Conservation (phyloP, 345 rosid genomes). For the Eucalyptus shirleyi region DNA sequence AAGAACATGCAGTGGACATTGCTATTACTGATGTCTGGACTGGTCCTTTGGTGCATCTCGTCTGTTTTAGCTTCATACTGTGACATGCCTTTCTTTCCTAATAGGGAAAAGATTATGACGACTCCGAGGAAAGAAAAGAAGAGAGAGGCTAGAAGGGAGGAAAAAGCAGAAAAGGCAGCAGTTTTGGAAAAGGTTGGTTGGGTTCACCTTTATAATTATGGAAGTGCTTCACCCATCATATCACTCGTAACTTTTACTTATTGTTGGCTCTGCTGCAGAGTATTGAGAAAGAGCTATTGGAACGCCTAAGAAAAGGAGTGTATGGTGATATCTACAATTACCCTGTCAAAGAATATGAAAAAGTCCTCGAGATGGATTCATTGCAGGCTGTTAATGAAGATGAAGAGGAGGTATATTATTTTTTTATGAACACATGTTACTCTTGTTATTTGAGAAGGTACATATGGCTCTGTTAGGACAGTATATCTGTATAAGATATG, state of each 20-base stretch:
- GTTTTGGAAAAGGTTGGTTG: constrained; percentile 56
- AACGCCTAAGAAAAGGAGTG: constrained; percentile 63
- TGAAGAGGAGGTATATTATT: constrained; percentile 40
- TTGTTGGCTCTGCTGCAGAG: constrained; percentile 28
- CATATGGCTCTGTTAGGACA: neutral
- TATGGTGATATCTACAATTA: constrained; percentile 64
- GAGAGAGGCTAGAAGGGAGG: constrained; percentile 76
- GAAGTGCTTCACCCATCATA: neutral
- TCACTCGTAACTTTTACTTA: neutral
- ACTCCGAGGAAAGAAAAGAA: constrained; percentile 52
- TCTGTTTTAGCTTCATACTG: neutral
- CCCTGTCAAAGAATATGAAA: constrained; percentile 21
- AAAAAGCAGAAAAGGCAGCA: constrained; percentile 83
- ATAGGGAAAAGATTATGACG: constrained; percentile 61
- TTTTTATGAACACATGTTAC: neutral
- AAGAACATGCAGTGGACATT: neutral
- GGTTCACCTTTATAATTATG: neutral
- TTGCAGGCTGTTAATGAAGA: constrained; percentile 6
- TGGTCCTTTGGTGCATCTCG: neutral
- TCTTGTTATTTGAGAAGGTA: neutral
- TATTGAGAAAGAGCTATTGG: constrained; percentile 74
- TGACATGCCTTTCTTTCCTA: neutral
- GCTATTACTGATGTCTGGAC: neutral
- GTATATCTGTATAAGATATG: neutral
- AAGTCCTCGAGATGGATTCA: constrained; percentile 38